Evolutionary conservation across 345 rosid genomes (phyloP), one percentile per base, ranked within the genome.

Genomic region (Firmiana major): DNA sequence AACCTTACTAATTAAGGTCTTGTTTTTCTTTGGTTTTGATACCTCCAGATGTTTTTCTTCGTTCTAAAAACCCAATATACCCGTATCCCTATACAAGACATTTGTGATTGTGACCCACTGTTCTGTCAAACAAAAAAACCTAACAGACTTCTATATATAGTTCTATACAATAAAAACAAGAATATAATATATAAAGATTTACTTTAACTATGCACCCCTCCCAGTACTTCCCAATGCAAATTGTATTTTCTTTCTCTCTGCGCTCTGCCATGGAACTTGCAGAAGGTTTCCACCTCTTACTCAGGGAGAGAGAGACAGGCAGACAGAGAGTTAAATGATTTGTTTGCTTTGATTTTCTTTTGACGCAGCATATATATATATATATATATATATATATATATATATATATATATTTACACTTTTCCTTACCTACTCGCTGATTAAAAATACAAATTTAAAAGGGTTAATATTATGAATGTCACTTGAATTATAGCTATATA

Each of bases 211-310:
- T 31, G 34, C 21, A 0, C 3, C 21, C 5, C 45, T n/a, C 38
- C 16, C 31, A 31, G 78, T 51, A 64, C 0, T 86, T 80, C 81
- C 86, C 88, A 49, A 88, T 31, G 85, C 83, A 51, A 71, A 19
- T 51, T 51, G 13, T 34, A 17, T 34, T 34, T 7, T n/a, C 40
- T 58, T 31, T 74, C 77, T 15, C 22, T 63, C 26, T 76, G 31
- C 49, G 64, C 67, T 68, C 45, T 75, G 85, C 75, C 85, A 78
- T 79, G 86, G 85, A 82, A 84, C 81, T 81, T 43, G 21, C 78
- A 74, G 74, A 70, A 63, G 26, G 15, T 66, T 53, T 75, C 77
- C 26, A 57, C 75, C 78, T 72, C 78, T 59, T 70, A 76, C 82
- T 26, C 62, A 78, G 82, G 66, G 80, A 63, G 74, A 43, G 51